Conservation (phyloP, 495 filamentous ascomycete genomes). For the Aspergillus steynii region DNA sequence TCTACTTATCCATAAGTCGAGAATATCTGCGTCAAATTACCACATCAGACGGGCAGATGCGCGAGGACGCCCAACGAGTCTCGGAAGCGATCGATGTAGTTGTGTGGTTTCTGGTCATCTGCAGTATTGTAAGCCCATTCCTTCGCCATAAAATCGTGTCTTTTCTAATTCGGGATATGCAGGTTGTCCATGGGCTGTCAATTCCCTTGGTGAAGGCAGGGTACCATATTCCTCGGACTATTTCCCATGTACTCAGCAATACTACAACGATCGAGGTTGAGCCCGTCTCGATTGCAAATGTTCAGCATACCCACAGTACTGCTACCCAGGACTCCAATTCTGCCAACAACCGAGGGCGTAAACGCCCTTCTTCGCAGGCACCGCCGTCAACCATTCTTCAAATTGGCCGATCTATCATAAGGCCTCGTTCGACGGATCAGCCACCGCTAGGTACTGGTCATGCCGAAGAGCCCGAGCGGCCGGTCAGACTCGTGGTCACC, state of each 20-base stretch:
- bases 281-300: constrained; percentile 32
- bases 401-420: constrained; percentile 52
- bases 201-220: constrained; percentile 84
- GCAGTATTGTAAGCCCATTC: constrained; percentile 70
- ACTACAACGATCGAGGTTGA: constrained; percentile 33
- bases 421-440: constrained; percentile 14
- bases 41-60: constrained; percentile 53
- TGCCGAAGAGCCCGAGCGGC: constrained; percentile 36
- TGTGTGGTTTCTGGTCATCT: constrained; percentile 84
- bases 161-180: background rate
- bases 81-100: constrained; percentile 67
- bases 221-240: constrained; percentile 72
- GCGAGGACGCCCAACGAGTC: constrained; percentile 65
- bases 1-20: constrained; percentile 79
- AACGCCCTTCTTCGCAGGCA: constrained; percentile 27
- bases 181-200: constrained; percentile 85
- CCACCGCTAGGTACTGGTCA: constrained; percentile 25
- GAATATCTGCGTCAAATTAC: constrained; percentile 61
- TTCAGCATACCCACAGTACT: constrained; percentile 37
- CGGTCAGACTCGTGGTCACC: constrained; percentile 28
- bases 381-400: constrained; percentile 48
- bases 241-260: constrained; percentile 59
- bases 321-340: constrained; percentile 27
- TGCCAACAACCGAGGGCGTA: constrained; percentile 27
- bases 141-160: background rate